These are phyloP conservation scores for Entamoeba dispar DNA, from an alignment of 208 protist genomes.

Conservation along the genomic window DNA sequence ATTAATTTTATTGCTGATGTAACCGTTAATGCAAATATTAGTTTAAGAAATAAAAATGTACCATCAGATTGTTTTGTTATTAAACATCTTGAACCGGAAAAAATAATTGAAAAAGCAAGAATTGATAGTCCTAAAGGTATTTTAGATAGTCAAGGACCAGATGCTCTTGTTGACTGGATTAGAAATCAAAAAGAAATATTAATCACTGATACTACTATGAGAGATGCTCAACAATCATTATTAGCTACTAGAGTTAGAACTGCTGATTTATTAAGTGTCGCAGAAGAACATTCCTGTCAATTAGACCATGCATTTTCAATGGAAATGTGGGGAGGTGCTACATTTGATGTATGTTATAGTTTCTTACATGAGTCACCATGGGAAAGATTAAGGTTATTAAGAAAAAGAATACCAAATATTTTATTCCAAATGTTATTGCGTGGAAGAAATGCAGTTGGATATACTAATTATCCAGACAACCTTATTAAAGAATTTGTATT, in stretches of 20 bases:
- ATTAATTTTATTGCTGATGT: neutral
- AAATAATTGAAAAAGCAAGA: neutral
- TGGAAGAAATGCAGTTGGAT: slow-evolving; percentile 62
- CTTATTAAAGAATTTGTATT: slow-evolving; percentile 52
- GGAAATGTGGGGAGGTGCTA: slow-evolving; percentile 61
- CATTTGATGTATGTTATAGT: slow-evolving; percentile 55
- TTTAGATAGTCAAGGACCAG: slow-evolving; percentile 12
- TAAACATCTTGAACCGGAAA: neutral
- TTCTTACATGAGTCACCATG: slow-evolving; percentile 61
- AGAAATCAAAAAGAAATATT: slow-evolving; percentile 29
- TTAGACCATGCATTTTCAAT: slow-evolving; percentile 28
- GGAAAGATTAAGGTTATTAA: slow-evolving; percentile 39
- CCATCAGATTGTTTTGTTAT: neutral
- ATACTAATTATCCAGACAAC: slow-evolving; percentile 63
- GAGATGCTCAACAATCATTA: slow-evolving; percentile 53
- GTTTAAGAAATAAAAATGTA: neutral
- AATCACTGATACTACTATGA: slow-evolving; percentile 60
- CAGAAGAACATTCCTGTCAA: slow-evolving; percentile 21
- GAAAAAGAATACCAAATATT: slow-evolving; percentile 54
- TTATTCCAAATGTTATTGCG: slow-evolving; percentile 62
- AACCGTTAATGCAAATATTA: neutral
- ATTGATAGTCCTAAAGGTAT: neutral
- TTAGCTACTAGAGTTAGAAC: slow-evolving; percentile 61
- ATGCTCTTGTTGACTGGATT: slow-evolving; percentile 19
- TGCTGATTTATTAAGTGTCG: slow-evolving; percentile 47